Base-by-base conservation (phyloP, 2,329 filamentous ascomycete species). In the Cryphonectria carpinicola region DNA sequence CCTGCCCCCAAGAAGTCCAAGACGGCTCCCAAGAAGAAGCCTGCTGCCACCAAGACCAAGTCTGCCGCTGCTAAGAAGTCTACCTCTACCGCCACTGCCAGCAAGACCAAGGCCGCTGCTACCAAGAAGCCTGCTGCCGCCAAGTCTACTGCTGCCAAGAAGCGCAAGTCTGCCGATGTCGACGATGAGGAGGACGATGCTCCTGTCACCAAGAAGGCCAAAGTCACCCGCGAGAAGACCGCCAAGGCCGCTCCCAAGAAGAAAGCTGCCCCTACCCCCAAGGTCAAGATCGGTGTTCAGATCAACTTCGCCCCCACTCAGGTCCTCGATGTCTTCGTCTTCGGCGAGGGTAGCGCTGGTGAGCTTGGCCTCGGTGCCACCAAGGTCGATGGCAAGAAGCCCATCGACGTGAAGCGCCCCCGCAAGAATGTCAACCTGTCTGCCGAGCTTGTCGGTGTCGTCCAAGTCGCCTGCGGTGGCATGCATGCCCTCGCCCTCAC, bases 401-500 rank as follows among this genome's bases (percentile, higher is more conserved):
- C 87, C 52, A 88, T 92, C 74, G 91, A 94, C 75, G 91, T 93
- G 75, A 92, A 91, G 83, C 88, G 91, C 41, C 93, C 93, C 25
- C 90, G 92, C 67, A 82, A 92, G 71, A 93, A 93, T 78, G 82
- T 85, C 64, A 83, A 86, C 70, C 84, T 94, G 56, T 81, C 83
- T 37, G 82, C 86, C 3, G 82, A 86, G 72, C 82, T 82, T 52
- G 86, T 90, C 68, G 88, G 89, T 62, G 89, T 96, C 49, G 92
- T 96, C 2, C 89, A 93, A 80, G 81, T 97, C 70, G 90, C 92
- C 66, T 90, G 91, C 72, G 93, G 93, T 72, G 93, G 93, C 70
- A 95, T 97, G 93, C 93, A 97, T 81, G 90, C 87, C 67, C 84
- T 92, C 73, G 93, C 91, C 3, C 82, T 96, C 67, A 95, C 93